Conservation (phyloP, 441 rosid species). For the Aleurites moluccanus region DNA sequence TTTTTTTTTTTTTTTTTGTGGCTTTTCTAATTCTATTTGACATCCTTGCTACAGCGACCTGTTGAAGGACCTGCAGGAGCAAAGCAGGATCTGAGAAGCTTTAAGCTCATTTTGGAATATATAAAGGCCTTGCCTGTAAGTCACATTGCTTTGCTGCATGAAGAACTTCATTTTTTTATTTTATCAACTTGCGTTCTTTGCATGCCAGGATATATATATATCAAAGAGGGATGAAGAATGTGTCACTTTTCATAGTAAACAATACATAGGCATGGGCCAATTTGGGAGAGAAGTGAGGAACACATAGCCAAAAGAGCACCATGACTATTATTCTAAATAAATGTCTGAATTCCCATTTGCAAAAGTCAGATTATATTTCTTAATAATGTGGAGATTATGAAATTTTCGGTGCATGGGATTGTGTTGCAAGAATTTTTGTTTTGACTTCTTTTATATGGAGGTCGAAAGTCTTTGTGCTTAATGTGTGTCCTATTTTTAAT, state of each 20-base stretch:
- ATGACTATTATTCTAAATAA: neutral
- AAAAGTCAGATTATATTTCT: neutral
- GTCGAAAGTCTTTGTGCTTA: neutral
- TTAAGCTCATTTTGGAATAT: constrained; percentile 81
- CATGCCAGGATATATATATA: neutral
- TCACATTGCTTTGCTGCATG: constrained; percentile 10
- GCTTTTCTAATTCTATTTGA: constrained; percentile 16
- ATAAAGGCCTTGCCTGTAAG: constrained; percentile 95
- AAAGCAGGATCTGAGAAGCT: constrained; percentile 83
- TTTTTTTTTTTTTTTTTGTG: too few species aligned
- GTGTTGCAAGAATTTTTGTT: neutral
- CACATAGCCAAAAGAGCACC: neutral
- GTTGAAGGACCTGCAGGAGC: constrained; percentile 60
- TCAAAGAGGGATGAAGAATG: neutral
- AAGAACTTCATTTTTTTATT: neutral
- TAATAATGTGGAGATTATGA: neutral
- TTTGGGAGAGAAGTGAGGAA: neutral
- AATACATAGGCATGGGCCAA: neutral
- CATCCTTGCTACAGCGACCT: constrained; percentile 56
- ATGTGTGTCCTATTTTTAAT: neutral
- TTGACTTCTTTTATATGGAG: neutral
- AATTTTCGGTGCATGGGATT: neutral
- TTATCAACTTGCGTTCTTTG: neutral
- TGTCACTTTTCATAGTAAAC: neutral
- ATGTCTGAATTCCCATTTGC: neutral